These are phyloP conservation scores for Coprinopsis cinerea DNA, from an alignment of 768 basidiomycete genomes.

Conservation along the genomic window DNA sequence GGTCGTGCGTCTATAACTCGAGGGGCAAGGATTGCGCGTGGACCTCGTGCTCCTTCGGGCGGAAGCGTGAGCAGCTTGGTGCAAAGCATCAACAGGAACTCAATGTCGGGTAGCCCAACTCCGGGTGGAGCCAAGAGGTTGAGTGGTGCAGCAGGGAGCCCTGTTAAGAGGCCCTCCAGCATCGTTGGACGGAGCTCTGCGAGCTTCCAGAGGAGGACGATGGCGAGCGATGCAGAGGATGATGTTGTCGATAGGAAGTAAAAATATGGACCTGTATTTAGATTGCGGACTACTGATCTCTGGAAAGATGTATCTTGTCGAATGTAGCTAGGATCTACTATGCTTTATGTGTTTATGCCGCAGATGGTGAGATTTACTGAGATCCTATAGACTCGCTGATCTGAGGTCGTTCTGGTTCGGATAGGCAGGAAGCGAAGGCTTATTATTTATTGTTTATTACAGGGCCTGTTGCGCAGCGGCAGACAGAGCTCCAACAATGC, in stretches of 20 bases:
- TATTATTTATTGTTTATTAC: too few relatives aligned
- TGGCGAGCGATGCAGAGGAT: conserved; percentile 83
- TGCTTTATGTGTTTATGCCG: too few relatives aligned
- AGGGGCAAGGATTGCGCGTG: conserved; percentile 35
- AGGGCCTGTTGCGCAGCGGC: too few relatives aligned
- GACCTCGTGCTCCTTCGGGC: conserved; percentile 39
- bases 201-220: conserved; percentile 64
- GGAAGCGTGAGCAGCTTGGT: conserved; percentile 50
- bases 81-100: conserved; percentile 47
- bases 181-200: conserved; percentile 42
- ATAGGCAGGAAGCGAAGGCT: too few relatives aligned
- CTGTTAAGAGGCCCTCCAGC: conserved; percentile 39
- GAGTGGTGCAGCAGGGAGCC: conserved; percentile 43
- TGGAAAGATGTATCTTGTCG: too few relatives aligned
- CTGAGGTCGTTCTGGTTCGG: too few relatives aligned
- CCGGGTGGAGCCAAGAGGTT: conserved; percentile 35
- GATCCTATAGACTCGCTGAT: too few relatives aligned
- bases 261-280: background rate
- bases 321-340: too few relatives aligned
- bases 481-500: too few relatives aligned
- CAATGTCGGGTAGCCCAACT: background rate
- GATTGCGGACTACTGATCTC: too few relatives aligned
- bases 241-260: conserved; percentile 42
- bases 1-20: conserved; percentile 12
- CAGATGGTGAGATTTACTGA: too few relatives aligned